A percentile compares a stretch with the other conserved stretches of the same genome.
Conservation (phyloP, 352 stramenopile species). For the Blastocystis sp. region DNA sequence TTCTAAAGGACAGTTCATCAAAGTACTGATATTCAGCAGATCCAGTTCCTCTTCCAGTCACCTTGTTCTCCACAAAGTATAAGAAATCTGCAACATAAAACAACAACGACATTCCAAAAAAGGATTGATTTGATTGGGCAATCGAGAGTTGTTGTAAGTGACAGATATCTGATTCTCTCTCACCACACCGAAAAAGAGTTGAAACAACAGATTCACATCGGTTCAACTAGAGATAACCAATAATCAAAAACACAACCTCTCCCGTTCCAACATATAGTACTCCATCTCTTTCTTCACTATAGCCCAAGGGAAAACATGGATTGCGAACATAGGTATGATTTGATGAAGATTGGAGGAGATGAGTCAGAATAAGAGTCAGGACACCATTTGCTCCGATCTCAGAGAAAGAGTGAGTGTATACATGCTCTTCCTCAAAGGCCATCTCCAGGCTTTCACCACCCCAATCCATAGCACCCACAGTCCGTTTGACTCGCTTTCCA, state of each 20-base stretch:
- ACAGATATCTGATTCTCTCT: neutral
- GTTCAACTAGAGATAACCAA: neutral
- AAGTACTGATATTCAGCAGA: neutral
- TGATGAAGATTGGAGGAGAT: neutral
- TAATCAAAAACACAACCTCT: neutral
- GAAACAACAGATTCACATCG: neutral
- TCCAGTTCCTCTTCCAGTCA: neutral
- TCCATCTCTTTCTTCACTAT: neutral
- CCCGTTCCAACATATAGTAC: neutral
- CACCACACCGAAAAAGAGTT: neutral
- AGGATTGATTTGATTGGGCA: neutral
- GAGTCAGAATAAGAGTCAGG: neutral
- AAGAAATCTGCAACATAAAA: conserved; percentile 48
- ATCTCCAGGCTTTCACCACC: conserved; percentile 42
- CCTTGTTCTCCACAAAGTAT: neutral
- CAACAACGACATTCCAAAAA: conserved; percentile 30
- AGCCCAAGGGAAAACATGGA: conserved; percentile 29
- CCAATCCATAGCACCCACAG: neutral
- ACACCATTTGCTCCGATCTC: neutral
- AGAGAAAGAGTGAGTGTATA: neutral
- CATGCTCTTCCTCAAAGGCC: neutral
- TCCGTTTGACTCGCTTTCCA: neutral
- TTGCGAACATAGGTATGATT: neutral
- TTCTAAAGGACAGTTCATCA: neutral
- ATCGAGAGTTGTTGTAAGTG: neutral